These are phyloP conservation scores for Neurospora crassa DNA, from an alignment of 2,329 filamentous ascomycete genomes.

Conservation along the genomic window DNA sequence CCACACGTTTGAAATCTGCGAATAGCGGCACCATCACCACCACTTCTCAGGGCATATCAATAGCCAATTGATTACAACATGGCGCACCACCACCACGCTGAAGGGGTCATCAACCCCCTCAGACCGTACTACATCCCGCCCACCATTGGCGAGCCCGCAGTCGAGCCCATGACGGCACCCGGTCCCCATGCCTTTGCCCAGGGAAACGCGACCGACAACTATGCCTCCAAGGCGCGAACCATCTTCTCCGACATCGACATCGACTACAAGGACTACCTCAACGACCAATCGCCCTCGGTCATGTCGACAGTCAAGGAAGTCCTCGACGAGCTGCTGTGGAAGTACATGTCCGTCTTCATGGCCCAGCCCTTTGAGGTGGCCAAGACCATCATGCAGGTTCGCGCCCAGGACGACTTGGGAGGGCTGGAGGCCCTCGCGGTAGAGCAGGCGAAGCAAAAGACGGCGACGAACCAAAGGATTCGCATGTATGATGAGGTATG, in stretches of 20 bases:
- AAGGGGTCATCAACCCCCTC: slow-evolving; percentile 48
- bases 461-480: slow-evolving; percentile 12
- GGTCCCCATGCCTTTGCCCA: slow-evolving; percentile 36
- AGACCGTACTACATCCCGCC: slow-evolving; percentile 61
- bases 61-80: slow-evolving; percentile 25
- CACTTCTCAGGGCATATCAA: neutral
- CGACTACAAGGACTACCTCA: slow-evolving; percentile 82
- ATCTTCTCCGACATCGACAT: slow-evolving; percentile 85
- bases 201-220: slow-evolving; percentile 33
- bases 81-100: slow-evolving; percentile 33
- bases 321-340: slow-evolving; percentile 79
- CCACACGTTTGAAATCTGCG: neutral
- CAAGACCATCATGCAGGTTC: slow-evolving; percentile 83
- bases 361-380: slow-evolving; percentile 96
- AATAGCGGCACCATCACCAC: slow-evolving; percentile 1
- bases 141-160: slow-evolving; percentile 39
- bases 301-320: slow-evolving; percentile 67
- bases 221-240: slow-evolving; percentile 63
- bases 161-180: slow-evolving; percentile 26
- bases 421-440: slow-evolving; percentile 20
- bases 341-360: slow-evolving; percentile 81
- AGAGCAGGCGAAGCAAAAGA: slow-evolving; percentile 22
- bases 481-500: slow-evolving; percentile 20
- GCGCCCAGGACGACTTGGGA: slow-evolving; percentile 42
- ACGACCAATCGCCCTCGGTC: slow-evolving; percentile 65